These are phyloP conservation scores for Phialocephala sp. DNA, from an alignment of 2,329 filamentous ascomycete species.

Conservation along the genomic window DNA sequence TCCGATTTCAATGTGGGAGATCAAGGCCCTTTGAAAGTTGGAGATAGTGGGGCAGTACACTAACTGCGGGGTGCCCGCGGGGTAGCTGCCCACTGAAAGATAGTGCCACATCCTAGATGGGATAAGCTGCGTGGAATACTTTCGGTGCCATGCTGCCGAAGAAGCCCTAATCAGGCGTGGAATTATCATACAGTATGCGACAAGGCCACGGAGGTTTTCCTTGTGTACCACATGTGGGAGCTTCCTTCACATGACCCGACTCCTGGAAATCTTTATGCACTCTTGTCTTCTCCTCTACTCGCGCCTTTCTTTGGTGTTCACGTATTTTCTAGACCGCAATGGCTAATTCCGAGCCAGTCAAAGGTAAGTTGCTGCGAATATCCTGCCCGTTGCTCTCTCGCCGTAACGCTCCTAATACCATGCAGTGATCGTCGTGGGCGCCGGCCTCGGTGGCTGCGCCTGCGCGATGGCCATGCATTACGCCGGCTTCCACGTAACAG, in stretches of 20 bases:
- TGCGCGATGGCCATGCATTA: conserved; percentile 54
- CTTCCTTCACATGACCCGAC: not conserved
- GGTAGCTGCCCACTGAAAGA: not conserved
- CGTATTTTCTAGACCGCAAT: not conserved
- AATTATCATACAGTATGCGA: not conserved
- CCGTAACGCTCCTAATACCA: not conserved
- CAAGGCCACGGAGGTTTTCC: not conserved
- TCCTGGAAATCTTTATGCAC: not conserved
- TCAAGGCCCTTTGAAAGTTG: not conserved
- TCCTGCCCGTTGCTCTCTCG: not conserved
- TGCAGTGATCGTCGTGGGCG: conserved; percentile 55
- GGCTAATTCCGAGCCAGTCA: conserved; percentile 16
- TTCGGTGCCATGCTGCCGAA: conserved; percentile 1
- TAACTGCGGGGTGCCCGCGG: conserved; percentile 5
- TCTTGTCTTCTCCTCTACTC: not conserved
- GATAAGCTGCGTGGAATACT: not conserved
- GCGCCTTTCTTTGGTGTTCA: not conserved
- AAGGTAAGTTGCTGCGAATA: conserved; percentile 16
- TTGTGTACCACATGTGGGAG: not conserved
- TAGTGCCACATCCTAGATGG: not conserved
- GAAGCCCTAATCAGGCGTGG: conserved; percentile 2
- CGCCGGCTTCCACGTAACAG: conserved; percentile 48
- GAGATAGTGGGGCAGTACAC: conserved; percentile 8
- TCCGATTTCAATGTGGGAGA: not conserved
- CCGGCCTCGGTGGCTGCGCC: conserved; percentile 55